A percentile compares a stretch with the other conserved stretches of the same genome.
phyloP scores from a whole-genome alignment of 495 filamentous ascomycete species.

The Annulohypoxylon nitens region DNA sequence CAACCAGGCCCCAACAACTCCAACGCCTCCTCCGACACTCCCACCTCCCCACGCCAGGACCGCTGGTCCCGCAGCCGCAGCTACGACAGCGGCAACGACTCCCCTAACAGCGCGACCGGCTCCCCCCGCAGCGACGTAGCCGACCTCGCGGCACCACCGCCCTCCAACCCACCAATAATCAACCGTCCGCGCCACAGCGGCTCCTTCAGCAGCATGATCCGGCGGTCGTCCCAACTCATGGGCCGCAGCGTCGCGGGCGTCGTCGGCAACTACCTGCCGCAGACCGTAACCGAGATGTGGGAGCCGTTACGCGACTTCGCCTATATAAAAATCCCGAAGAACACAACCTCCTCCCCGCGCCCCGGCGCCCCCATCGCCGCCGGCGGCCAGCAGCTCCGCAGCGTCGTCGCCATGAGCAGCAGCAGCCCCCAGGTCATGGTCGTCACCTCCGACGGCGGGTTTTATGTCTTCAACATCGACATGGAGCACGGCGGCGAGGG shows the following conservation, averaged over 20 bases:
- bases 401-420: conserved; percentile 95
- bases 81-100: conserved; percentile 63
- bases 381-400: conserved; percentile 65
- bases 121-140: conserved; percentile 60
- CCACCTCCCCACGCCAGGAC: conserved; percentile 58
- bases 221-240: conserved; percentile 96
- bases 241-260: conserved; percentile 89
- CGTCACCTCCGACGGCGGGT: conserved; percentile 93
- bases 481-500: conserved; percentile 97
- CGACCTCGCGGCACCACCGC: conserved; percentile 54
- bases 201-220: conserved; percentile 87
- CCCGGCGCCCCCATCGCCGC: conserved; percentile 49
- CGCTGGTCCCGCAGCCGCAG: conserved; percentile 62
- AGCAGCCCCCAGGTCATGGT: conserved; percentile 97
- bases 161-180: conserved; percentile 57
- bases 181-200: conserved; percentile 65
- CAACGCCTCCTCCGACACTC: conserved; percentile 46
- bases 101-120: conserved; percentile 56
- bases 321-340: conserved; percentile 91
- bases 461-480: conserved; percentile 95
- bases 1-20: conserved; percentile 45
- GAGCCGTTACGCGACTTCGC: conserved; percentile 96
- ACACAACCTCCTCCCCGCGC: conserved; percentile 51
- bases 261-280: conserved; percentile 90
- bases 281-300: conserved; percentile 96